Evolutionary conservation across 371 early-diverging fungal species (phyloP).

Genomic region (Rhizopus delemar): DNA sequence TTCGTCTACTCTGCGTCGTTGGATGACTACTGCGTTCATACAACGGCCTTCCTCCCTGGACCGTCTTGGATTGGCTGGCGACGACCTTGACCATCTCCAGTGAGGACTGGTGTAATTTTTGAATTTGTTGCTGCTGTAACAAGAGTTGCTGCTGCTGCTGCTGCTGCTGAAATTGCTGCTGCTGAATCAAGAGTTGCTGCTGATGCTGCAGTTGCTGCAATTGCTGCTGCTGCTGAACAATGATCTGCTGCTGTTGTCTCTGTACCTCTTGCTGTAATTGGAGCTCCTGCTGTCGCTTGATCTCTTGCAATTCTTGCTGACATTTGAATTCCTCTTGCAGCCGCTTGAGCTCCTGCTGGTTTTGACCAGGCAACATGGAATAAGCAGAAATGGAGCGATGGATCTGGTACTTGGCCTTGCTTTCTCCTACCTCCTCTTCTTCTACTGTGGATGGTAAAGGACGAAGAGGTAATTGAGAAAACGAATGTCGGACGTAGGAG

Average conservation of each 20-base stretch:
- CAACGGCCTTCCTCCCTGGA: neutral
- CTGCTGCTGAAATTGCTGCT: conserved; percentile 11
- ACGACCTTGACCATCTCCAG: neutral
- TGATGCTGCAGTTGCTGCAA: conserved; percentile 1
- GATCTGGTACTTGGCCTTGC: neutral
- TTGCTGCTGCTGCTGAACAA: conserved; percentile 4
- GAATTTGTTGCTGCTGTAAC: conserved; percentile 15
- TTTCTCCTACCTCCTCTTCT: neutral
- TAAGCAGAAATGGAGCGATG: neutral
- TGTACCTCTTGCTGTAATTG: conserved; percentile 12
- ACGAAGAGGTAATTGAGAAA: neutral
- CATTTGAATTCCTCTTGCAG: neutral
- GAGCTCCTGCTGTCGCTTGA: conserved; percentile 5
- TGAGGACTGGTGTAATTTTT: conserved; percentile 8
- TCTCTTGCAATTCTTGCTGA: neutral
- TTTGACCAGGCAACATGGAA: neutral
- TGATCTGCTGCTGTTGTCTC: conserved; percentile 5
- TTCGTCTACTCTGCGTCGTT: neutral
- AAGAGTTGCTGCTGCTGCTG: neutral
- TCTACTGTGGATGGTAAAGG: neutral
- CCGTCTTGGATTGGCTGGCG: neutral
- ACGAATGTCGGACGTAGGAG: neutral
- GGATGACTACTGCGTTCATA: neutral
- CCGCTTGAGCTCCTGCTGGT: neutral
- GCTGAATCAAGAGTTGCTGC: conserved; percentile 12